Conservation (phyloP, 2,329 filamentous ascomycete genomes). For the Trichophyton verrucosum region DNA sequence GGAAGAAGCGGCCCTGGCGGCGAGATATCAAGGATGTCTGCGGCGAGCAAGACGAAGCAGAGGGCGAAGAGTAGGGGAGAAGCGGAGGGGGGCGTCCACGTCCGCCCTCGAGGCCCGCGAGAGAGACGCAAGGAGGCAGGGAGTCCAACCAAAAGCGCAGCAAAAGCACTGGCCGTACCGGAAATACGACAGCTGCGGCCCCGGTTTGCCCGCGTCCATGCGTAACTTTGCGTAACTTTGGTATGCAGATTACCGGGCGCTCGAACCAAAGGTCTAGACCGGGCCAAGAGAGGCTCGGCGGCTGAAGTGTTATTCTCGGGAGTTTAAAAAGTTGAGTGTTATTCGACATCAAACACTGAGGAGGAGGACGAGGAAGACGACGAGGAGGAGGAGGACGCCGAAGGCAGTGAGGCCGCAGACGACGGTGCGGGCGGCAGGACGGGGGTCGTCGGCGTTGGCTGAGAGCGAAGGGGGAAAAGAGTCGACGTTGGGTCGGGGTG, state of each 20-base stretch:
- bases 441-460: no score
- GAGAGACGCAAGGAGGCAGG: background rate
- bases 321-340: no score
- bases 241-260: background rate
- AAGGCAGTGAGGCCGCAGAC: no score
- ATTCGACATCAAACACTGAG: no score
- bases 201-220: constrained; percentile 1
- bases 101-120: background rate
- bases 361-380: no score
- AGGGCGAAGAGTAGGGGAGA: background rate
- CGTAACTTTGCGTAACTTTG: constrained; percentile 3
- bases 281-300: background rate
- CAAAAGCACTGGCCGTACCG: background rate
- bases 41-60: background rate
- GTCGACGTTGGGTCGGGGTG: no score
- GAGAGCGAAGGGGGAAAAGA: no score
- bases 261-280: background rate
- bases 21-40: no score
- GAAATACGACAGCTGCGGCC: background rate
- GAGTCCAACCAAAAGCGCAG: background rate
- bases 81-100: background rate
- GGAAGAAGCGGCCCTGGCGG: no score
- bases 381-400: no score
- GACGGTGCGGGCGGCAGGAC: no score
- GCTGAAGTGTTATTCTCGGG: no score